phyloP scores from a whole-genome alignment of 176 grass and related monocot genomes.

The Microstegium vimineum region DNA sequence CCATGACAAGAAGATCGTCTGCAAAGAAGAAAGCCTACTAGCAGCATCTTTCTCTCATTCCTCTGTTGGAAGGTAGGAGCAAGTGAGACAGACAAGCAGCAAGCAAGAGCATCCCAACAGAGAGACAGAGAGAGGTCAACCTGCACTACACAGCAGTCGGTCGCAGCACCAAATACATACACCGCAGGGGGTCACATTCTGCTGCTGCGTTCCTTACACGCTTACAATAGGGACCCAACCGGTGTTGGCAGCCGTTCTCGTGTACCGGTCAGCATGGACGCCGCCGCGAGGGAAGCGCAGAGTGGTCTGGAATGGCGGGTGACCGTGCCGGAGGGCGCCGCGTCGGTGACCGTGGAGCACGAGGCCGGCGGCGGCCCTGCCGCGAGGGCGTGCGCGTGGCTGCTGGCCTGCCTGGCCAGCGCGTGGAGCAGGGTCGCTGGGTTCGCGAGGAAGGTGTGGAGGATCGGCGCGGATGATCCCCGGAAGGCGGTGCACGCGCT shows the following conservation, averaged over 20 bases:
- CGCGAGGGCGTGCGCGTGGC: conserved; percentile 21
- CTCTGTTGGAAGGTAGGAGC: conserved; percentile 17
- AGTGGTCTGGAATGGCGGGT: conserved; percentile 50
- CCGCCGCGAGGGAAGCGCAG: conserved; percentile 22
- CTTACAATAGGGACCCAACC: conserved; percentile 25
- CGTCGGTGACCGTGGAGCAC: conserved; percentile 29
- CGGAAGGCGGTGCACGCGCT: conserved; percentile 50
- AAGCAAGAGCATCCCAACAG: not conserved
- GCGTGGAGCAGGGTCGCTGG: not conserved
- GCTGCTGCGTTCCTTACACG: not conserved
- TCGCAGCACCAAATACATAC: not conserved
- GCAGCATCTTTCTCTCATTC: conserved; percentile 19
- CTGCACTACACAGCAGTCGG: not conserved
- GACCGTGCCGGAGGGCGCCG: conserved; percentile 45
- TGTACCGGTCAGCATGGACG: conserved; percentile 25
- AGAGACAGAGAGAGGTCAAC: conserved; percentile 20
- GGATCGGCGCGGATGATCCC: conserved; percentile 53
- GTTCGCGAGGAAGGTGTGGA: conserved; percentile 41
- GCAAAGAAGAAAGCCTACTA: conserved; percentile 11
- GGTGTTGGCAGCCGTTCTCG: not conserved
- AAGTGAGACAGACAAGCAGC: not conserved
- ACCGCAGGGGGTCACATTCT: not conserved
- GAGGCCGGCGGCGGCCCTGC: not conserved
- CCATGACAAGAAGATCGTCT: conserved; percentile 33
- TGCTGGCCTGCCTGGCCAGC: not conserved